These are phyloP conservation scores for Debaryomyces coudertii DNA, from an alignment of 1,139 yeast genomes.

Conservation along the genomic window DNA sequence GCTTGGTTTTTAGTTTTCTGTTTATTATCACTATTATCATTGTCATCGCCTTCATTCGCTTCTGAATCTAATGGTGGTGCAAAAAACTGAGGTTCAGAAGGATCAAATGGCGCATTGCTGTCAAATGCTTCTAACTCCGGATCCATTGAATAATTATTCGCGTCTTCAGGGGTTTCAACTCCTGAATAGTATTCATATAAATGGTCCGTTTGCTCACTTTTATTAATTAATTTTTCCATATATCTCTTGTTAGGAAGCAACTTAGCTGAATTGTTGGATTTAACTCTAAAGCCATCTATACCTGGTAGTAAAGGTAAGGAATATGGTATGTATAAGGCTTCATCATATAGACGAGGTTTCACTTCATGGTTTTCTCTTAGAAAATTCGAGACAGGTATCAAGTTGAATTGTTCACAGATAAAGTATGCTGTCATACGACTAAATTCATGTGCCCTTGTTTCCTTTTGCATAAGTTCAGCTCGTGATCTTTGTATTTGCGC, in stretches of 20 bases:
- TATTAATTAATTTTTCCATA: slow-evolving; percentile 78
- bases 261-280: slow-evolving; percentile 74
- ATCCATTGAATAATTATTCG: slow-evolving; percentile 57
- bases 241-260: slow-evolving; percentile 60
- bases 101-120: slow-evolving; percentile 44
- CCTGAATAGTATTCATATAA: slow-evolving; percentile 91
- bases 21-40: slow-evolving; percentile 13
- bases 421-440: slow-evolving; percentile 90
- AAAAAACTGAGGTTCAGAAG: slow-evolving; percentile 54
- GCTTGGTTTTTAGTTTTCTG: slow-evolving; percentile 6
- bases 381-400: slow-evolving; percentile 65
- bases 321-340: slow-evolving; percentile 88
- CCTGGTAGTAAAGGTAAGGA: slow-evolving; percentile 88
- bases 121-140: slow-evolving; percentile 47
- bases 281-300: slow-evolving; percentile 78
- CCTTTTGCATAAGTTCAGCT: slow-evolving; percentile 73
- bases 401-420: slow-evolving; percentile 78
- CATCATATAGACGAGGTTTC: slow-evolving; percentile 85
- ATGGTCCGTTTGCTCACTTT: slow-evolving; percentile 84
- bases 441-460: slow-evolving; percentile 65
- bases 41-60: slow-evolving; percentile 20
- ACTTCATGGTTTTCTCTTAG: slow-evolving; percentile 74
- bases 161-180: slow-evolving; percentile 68
- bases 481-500: slow-evolving; percentile 53
- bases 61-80: slow-evolving; percentile 40